Base-by-base conservation (phyloP, 2,329 filamentous ascomycete genomes). In the Sordariomycetes sp. region DNA sequence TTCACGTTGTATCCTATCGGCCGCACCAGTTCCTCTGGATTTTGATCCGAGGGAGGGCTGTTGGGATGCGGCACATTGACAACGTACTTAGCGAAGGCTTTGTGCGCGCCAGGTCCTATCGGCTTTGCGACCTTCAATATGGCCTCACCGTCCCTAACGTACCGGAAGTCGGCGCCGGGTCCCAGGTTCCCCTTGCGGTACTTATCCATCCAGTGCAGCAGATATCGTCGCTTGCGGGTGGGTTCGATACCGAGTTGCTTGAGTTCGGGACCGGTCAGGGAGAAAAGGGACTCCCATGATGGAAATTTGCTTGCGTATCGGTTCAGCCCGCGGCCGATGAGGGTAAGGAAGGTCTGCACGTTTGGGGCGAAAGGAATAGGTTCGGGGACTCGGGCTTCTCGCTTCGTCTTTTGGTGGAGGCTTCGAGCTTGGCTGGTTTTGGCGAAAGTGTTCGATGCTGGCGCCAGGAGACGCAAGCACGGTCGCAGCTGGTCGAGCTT, bases 281-380 rank as follows among this genome's bases (percentile, higher is more conserved):
- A 79, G 70, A 96, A 96, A 30, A 98, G 76, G 6, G 85, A 75
- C 34, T 92, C 82, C 92, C 92, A 96, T 9, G 82, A 81, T 3
- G 84, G 78, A 48, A 98, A 86, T 59, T 96, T 96, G 59, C 75
- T 69, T 32, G 82, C 75, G 64, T 95, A 86, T 52, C 82, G 77
- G 50, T 73, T 79, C 48, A 95, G 77, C 47, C 80, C 80, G 42
- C 92, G 88, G 47, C 92, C 92, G 59, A 96, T 95, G 39, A 95
- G 70, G 23, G 75, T 86, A 42, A 96, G 79, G 60, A 98, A 94
- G 12, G 88, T 92, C 46, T 71, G 55, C 26, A 86, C 77, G 55
- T 95, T 81, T 21, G 88, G 90, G 25, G 94, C 79, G 49, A 94
- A 87, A 2, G 86, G 85, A 24, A 82, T 94, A 1, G 87, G 82